Base-by-base conservation (phyloP, 176 grass and related monocot species). In the Phoenix roebelenii region DNA sequence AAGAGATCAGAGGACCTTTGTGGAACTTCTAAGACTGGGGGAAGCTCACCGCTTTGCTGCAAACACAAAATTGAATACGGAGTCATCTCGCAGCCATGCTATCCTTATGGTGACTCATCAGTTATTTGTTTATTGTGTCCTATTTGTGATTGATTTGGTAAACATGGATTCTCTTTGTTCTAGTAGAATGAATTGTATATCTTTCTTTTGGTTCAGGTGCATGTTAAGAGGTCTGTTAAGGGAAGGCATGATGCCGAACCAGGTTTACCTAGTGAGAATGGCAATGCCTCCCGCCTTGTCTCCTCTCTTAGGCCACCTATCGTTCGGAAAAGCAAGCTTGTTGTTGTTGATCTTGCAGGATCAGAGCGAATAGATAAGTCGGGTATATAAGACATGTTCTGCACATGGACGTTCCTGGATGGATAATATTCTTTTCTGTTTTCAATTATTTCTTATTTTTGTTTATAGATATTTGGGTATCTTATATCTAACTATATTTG, bases 281-380 rank as follows among this genome's bases (percentile, higher is more conserved):
- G 85, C n/a, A 82, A 85, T 81, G 73, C 84, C 44, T 85, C 88
- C 51, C 86, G 82, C 49, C 72, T 88, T 69, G 72, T 90, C 59
- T 66, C 79, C n/a, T 98, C 85, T 57, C 79, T 93, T 16, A 81
- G 94, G 70, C 94, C 88, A 39, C 85, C 94, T 55, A 66, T 98
- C 56, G 76, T 98, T 14, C 85, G 94, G 75, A 98, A 89, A 78
- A 92, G 94, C 68, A 98, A 98, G 67, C 88, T 98, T 76, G 88
- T 98, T 61, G 88, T 98, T 76, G 94, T 98, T 12, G 94, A 98
- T 64, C 61, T 98, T 63, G 94, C 94, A 70, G 94, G 94, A 75
- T 98, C 94, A 18, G 94, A 98, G 76, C 79, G 94, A 63, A 93
- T 98, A 64, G 85, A 98, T 60, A 98, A 98, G 54, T 89, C 94